Percentiles rank a stretch among this genome's conserved stretches.
phyloP scores from a whole-genome alignment of 2,329 filamentous ascomycete species.

The Exophiala oligosperma region DNA sequence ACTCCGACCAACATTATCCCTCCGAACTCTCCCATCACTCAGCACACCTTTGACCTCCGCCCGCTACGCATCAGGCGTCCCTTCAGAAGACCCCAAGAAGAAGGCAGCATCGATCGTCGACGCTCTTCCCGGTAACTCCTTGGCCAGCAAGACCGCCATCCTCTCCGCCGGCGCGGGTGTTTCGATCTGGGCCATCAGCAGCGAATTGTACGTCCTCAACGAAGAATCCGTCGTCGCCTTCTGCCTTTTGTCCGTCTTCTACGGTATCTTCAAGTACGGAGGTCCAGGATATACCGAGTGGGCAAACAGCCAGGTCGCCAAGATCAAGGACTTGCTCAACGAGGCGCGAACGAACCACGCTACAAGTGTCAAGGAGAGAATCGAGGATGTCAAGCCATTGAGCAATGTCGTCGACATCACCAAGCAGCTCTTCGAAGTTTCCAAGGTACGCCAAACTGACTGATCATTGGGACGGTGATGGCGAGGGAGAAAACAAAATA shows the following conservation, averaged over 20 bases:
- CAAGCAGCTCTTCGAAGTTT: constrained; percentile 95
- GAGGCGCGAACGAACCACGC: constrained; percentile 92
- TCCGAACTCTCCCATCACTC: constrained; percentile 68
- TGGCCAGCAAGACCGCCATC: constrained; percentile 95
- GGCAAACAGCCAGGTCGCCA: constrained; percentile 83
- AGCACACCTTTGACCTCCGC: constrained; percentile 65
- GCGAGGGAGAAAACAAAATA: neutral
- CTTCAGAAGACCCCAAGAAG: constrained; percentile 86
- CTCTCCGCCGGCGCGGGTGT: constrained; percentile 89
- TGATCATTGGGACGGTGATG: neutral
- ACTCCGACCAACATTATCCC: constrained; percentile 69
- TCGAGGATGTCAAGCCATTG: constrained; percentile 93
- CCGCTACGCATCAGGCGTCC: constrained; percentile 74
- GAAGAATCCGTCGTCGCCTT: constrained; percentile 96
- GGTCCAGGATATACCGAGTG: constrained; percentile 90
- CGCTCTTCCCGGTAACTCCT: constrained; percentile 83
- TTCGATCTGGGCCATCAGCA: constrained; percentile 94
- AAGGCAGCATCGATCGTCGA: constrained; percentile 97
- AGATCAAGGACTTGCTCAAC: constrained; percentile 95
- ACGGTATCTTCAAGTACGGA: constrained; percentile 86
- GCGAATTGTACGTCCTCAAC: constrained; percentile 99
- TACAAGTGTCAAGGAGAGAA: constrained; percentile 89
- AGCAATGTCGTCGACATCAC: constrained; percentile 92
- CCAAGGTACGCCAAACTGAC: constrained; percentile 68
- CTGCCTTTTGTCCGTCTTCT: constrained; percentile 91